Conservation (phyloP, 768 basidiomycete species). For the Saitozyma sp. region DNA sequence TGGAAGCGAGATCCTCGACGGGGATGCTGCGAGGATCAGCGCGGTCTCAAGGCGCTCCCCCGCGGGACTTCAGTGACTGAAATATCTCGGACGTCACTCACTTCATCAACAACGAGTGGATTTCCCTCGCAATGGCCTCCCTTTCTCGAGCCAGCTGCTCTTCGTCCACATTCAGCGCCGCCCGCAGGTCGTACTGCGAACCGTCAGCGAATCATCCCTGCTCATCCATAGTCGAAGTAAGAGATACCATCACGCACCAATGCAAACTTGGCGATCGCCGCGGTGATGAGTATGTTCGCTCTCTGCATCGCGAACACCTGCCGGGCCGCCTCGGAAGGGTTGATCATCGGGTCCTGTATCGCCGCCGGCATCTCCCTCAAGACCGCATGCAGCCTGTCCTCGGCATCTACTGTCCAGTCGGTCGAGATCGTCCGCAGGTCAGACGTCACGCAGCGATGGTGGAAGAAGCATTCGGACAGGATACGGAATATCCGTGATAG, state of each 20-base stretch:
- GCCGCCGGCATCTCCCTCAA: constrained; percentile 25
- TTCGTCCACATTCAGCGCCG: constrained; percentile 36
- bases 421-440: constrained; percentile 16
- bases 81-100: constrained; percentile 7
- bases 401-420: constrained; percentile 35
- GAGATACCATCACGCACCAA: constrained; percentile 27
- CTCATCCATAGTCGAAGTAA: not conserved
- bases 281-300: constrained; percentile 47
- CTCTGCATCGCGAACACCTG: constrained; percentile 45
- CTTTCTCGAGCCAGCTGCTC: constrained; percentile 37
- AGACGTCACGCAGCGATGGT: constrained; percentile 34
- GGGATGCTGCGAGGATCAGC: constrained; percentile 45
- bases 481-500: constrained; percentile 40
- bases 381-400: constrained; percentile 33
- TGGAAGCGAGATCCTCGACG: constrained; percentile 44
- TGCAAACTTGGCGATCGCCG: constrained; percentile 48
- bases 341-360: constrained; percentile 24
- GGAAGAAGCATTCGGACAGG: constrained; percentile 44
- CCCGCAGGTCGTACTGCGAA: constrained; percentile 37
- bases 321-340: constrained; percentile 5
- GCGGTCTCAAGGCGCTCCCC: no score
- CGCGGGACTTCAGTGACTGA: no score
- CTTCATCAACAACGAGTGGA: constrained; percentile 42
- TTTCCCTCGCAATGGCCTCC: constrained; percentile 43
- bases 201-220: no score